Conservation (phyloP, 768 basidiomycete genomes). For the Macrolepiota albuminosa region DNA sequence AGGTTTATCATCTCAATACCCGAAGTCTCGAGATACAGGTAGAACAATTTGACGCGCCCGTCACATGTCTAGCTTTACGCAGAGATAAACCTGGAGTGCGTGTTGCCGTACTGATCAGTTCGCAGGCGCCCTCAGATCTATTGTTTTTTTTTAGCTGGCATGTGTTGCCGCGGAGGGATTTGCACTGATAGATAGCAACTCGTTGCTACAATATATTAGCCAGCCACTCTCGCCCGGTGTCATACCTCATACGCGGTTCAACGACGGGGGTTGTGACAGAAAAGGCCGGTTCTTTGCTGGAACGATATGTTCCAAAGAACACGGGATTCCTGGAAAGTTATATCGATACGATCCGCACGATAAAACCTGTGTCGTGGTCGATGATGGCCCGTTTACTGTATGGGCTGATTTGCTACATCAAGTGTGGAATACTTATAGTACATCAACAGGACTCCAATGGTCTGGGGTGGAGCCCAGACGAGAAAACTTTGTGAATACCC, state of each 20-base stretch:
- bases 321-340: slow-evolving; percentile 48
- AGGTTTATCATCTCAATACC: slow-evolving; percentile 53
- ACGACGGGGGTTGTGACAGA: slow-evolving; percentile 66
- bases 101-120: background rate
- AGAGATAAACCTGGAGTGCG: slow-evolving; percentile 40
- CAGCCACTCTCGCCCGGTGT: slow-evolving; percentile 44
- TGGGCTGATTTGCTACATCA: slow-evolving; percentile 11
- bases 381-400: slow-evolving; percentile 65
- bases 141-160: slow-evolving; percentile 37
- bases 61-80: slow-evolving; percentile 57
- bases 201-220: slow-evolving; percentile 43
- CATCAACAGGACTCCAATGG: slow-evolving; percentile 55
- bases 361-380: slow-evolving; percentile 43
- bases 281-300: slow-evolving; percentile 64
- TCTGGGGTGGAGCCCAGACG: slow-evolving; percentile 59
- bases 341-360: slow-evolving; percentile 54
- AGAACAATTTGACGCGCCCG: slow-evolving; percentile 49
- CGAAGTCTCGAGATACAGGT: slow-evolving; percentile 31
- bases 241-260: slow-evolving; percentile 49
- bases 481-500: slow-evolving; percentile 47
- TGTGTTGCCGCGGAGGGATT: slow-evolving; percentile 57
- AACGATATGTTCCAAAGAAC: slow-evolving; percentile 49
- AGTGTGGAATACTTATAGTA: slow-evolving; percentile 7
- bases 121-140: background rate
- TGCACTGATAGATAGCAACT: slow-evolving; percentile 40